These are phyloP conservation scores for Syzygium grande DNA, from an alignment of 345 rosid genomes.

Conservation along the genomic window DNA sequence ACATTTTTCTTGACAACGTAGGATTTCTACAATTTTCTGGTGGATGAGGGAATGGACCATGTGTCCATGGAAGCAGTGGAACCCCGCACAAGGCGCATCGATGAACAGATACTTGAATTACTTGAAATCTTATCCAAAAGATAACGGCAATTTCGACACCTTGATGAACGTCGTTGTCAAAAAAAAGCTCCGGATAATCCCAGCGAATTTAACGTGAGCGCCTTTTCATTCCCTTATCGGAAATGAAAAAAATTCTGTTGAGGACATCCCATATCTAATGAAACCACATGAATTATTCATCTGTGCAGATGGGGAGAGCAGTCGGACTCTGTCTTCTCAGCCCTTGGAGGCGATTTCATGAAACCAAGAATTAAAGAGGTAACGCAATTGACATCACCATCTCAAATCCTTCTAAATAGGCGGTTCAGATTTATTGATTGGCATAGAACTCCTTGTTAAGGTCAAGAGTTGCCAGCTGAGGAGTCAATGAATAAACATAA, in stretches of 20 bases:
- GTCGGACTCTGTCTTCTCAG: constrained; percentile 36
- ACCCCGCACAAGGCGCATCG: constrained; percentile 4
- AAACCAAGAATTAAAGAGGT: constrained; percentile 71
- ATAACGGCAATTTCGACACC: constrained; percentile 23
- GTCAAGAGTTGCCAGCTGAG: background rate
- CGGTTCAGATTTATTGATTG: background rate
- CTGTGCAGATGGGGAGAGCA: constrained; percentile 76
- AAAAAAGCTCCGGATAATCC: constrained; percentile 74
- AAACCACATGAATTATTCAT: background rate
- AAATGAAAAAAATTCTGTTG: background rate
- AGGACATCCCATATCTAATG: background rate
- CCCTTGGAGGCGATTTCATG: constrained; percentile 68
- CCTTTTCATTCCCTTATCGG: background rate
- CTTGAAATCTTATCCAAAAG: constrained; percentile 19
- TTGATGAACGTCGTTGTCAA: constrained; percentile 68
- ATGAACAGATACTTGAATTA: constrained; percentile 47
- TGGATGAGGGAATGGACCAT: constrained; percentile 45
- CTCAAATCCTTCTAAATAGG: background rate
- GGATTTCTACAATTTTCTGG: constrained; percentile 80
- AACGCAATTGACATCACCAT: background rate
- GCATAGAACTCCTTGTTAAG: background rate
- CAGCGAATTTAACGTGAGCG: constrained; percentile 44
- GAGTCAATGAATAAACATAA: background rate
- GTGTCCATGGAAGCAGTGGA: constrained; percentile 23
- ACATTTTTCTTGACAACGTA: constrained; percentile 5